Base-by-base conservation (phyloP, 768 basidiomycete genomes). In the Hypsizygus marmoreus region DNA sequence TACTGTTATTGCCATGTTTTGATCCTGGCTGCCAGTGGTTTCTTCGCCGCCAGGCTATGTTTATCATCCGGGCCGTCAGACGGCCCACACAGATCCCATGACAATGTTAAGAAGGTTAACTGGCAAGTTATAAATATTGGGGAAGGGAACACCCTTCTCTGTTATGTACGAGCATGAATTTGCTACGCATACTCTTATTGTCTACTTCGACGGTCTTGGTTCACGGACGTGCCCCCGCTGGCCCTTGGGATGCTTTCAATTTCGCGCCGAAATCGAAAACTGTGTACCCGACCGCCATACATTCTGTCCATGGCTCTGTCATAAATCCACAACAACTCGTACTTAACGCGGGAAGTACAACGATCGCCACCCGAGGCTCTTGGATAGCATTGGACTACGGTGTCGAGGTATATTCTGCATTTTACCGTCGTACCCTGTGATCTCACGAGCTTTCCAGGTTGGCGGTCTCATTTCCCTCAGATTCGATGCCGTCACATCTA, bases 311-410 rank as follows among this genome's bases (percentile, higher is more conserved):
- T 22, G 79, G 79, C 0, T 38, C 60, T 1, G 68, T 79, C 1
- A 40, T 43, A 0, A 60, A 66, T 35, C 56, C 70, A 1, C 42
- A 63, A 6, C 57, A 52, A 2, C 66, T 79, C 4, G 56, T 77
- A 4, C 51, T 52, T 4, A 63, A 66, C 13, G 51, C 54, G 3
- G 74, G 68, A 0, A 60, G 57, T 23, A 71, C 75, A 2, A 76
- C 71, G 1, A 49, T 81, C 13, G 36, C 47, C 5, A 68, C 65
- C 1, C 64, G 66, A 35, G 71, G 70, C 7, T 70, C 75, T 0
- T 81, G 72, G 71, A 45, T 82, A 12, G 70, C 78, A 1, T 61
- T 81, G 39, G 80, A 83, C 57, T 83, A 76, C 51, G 80, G 81
- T 0, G 50, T 70, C 13, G 80, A 82, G 66, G 79, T 78, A 28